These are phyloP conservation scores for Monosporascus sp. DNA, from an alignment of 2,329 filamentous ascomycete genomes.

Conservation along the genomic window DNA sequence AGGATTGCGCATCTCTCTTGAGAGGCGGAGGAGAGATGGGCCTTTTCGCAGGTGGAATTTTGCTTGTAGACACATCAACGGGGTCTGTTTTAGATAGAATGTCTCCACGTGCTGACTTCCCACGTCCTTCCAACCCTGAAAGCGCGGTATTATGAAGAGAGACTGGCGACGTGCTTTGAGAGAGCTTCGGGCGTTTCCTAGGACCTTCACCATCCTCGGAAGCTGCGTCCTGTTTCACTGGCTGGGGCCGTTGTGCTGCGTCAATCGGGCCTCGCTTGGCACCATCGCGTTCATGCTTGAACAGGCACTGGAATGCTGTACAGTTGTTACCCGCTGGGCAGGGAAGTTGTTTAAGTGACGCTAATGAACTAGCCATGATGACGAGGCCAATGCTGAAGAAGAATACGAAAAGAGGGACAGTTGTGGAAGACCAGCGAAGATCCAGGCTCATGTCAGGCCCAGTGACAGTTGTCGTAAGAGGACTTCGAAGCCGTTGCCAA, in stretches of 20 bases:
- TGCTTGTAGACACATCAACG: background rate
- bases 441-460: no score
- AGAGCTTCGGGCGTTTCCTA: background rate
- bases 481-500: no score
- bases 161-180: background rate
- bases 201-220: background rate
- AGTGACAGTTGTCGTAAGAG: no score
- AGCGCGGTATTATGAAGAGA: background rate
- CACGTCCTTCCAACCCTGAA: background rate
- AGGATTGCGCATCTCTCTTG: background rate
- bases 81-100: background rate
- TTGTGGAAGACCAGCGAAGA: no score
- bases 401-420: background rate
- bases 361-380: constrained; percentile 22
- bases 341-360: constrained; percentile 41
- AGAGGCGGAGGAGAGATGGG: constrained; percentile 3
- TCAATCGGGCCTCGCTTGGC: constrained; percentile 5
- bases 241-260: constrained; percentile 1
- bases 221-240: background rate
- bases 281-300: constrained; percentile 37
- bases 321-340: constrained; percentile 44
- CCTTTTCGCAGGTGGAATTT: background rate
- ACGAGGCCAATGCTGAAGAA: background rate
- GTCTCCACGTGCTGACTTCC: background rate
- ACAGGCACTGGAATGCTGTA: constrained; percentile 45